These are phyloP conservation scores for Metschnikowia continentalis DNA, from an alignment of 805 yeast species.

Conservation along the genomic window DNA sequence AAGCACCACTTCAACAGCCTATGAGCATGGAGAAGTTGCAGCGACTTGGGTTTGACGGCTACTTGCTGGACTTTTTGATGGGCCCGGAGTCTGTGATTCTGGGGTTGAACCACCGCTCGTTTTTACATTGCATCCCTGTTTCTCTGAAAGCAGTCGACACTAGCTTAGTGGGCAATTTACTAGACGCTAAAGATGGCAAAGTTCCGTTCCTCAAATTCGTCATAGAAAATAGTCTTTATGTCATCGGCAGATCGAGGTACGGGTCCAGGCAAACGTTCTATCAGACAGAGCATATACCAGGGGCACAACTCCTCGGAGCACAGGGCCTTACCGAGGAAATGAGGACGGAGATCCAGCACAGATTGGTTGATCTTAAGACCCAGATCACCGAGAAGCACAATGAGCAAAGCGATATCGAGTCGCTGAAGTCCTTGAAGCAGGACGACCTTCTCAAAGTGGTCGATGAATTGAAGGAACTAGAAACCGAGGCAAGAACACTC, in stretches of 20 bases:
- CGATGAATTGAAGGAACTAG: constrained; percentile 11
- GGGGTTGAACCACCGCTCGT: constrained; percentile 59
- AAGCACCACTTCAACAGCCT: constrained; percentile 13
- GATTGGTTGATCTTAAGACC: constrained; percentile 14
- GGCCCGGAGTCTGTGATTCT: constrained; percentile 72
- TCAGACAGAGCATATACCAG: constrained; percentile 33
- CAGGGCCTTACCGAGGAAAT: constrained; percentile 28
- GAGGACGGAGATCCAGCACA: constrained; percentile 17
- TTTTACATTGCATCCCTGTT: constrained; percentile 59
- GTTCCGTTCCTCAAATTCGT: constrained; percentile 54
- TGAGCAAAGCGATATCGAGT: constrained; percentile 5
- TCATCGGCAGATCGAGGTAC: constrained; percentile 55
- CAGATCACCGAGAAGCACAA: constrained; percentile 14
- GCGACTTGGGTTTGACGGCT: constrained; percentile 74
- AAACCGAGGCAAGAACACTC: constrained; percentile 21
- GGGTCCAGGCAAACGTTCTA: constrained; percentile 54
- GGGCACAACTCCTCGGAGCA: constrained; percentile 29
- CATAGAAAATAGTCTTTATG: constrained; percentile 52
- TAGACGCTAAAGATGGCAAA: constrained; percentile 31
- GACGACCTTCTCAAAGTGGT: constrained; percentile 6
- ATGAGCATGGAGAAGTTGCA: constrained; percentile 32
- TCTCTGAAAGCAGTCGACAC: constrained; percentile 42
- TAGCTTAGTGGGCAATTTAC: constrained; percentile 35
- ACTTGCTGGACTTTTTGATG: constrained; percentile 58
- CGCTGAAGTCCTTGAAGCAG: constrained; percentile 1